These are phyloP conservation scores for Coemansia sp. DNA, from an alignment of 192 early-diverging fungal genomes.

Conservation along the genomic window DNA sequence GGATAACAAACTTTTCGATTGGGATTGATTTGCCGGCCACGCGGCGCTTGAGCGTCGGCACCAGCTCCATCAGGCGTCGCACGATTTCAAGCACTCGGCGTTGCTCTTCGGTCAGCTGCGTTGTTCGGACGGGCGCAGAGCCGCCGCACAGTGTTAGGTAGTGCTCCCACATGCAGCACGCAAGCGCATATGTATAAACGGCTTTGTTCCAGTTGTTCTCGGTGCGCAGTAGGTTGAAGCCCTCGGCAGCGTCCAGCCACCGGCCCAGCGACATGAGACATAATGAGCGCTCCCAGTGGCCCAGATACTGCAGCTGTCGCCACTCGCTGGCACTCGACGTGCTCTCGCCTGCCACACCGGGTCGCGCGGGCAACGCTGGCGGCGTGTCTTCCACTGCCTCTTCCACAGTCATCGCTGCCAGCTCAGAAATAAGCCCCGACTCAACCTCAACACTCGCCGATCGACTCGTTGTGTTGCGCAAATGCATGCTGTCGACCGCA, in stretches of 20 bases:
- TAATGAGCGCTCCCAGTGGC: conserved; percentile 77
- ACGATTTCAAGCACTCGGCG: conserved; percentile 54
- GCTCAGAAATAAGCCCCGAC: background rate
- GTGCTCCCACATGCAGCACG: conserved; percentile 61
- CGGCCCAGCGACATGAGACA: conserved; percentile 62
- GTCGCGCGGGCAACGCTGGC: background rate
- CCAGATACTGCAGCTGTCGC: conserved; percentile 77
- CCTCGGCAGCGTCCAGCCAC: conserved; percentile 61
- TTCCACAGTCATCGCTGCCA: background rate
- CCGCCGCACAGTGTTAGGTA: conserved; percentile 22
- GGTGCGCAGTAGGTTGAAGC: conserved; percentile 63
- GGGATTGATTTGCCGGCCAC: conserved; percentile 85
- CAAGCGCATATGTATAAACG: conserved; percentile 74
- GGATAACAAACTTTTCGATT: conserved; percentile 83
- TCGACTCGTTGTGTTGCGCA: background rate
- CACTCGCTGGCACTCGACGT: conserved; percentile 48
- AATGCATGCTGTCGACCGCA: conserved; percentile 16
- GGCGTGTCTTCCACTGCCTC: background rate
- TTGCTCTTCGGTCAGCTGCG: conserved; percentile 14
- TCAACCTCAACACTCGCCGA: conserved; percentile 7
- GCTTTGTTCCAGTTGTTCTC: conserved; percentile 88
- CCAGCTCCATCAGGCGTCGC: conserved; percentile 61
- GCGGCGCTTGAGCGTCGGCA: conserved; percentile 67
- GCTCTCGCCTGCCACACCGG: background rate
- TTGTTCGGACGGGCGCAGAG: conserved; percentile 2